phyloP scores from a whole-genome alignment of 2,329 filamentous ascomycete genomes.

The Fusarium camptoceras region DNA sequence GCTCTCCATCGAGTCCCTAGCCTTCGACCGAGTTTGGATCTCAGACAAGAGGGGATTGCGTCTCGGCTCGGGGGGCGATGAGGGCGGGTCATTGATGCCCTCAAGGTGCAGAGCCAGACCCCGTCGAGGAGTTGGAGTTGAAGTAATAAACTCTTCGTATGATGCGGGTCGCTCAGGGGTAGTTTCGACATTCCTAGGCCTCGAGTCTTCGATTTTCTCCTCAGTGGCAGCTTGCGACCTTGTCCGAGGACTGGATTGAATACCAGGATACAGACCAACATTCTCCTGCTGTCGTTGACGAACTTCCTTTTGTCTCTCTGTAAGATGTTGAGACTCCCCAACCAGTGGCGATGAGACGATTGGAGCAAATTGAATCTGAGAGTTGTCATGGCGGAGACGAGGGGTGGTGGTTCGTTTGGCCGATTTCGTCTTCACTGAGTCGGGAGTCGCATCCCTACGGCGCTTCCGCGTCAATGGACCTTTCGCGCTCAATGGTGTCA shows the following conservation, averaged over 20 bases:
- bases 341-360: conserved; percentile 68
- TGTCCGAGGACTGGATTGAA: conserved; percentile 64
- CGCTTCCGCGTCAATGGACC: conserved; percentile 46
- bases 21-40: conserved; percentile 62
- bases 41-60: conserved; percentile 64
- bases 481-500: conserved; percentile 35
- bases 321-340: conserved; percentile 78
- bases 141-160: conserved; percentile 66
- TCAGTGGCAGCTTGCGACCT: conserved; percentile 39
- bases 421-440: conserved; percentile 39
- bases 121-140: conserved; percentile 70
- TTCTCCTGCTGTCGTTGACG: conserved; percentile 77
- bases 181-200: conserved; percentile 50
- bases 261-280: conserved; percentile 74
- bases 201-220: conserved; percentile 27
- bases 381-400: conserved; percentile 80
- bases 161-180: conserved; percentile 60
- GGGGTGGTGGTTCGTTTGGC: conserved; percentile 55
- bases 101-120: conserved; percentile 63
- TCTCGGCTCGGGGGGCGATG: conserved; percentile 68
- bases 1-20: conserved; percentile 50
- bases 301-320: conserved; percentile 83
- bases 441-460: conserved; percentile 46
- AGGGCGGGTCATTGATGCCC: conserved; percentile 66
- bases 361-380: conserved; percentile 80